A percentile compares a stretch with the other conserved stretches of the same genome.
Conservation (phyloP, 2,329 filamentous ascomycete genomes). For the Chalaropsis thielavioides region DNA sequence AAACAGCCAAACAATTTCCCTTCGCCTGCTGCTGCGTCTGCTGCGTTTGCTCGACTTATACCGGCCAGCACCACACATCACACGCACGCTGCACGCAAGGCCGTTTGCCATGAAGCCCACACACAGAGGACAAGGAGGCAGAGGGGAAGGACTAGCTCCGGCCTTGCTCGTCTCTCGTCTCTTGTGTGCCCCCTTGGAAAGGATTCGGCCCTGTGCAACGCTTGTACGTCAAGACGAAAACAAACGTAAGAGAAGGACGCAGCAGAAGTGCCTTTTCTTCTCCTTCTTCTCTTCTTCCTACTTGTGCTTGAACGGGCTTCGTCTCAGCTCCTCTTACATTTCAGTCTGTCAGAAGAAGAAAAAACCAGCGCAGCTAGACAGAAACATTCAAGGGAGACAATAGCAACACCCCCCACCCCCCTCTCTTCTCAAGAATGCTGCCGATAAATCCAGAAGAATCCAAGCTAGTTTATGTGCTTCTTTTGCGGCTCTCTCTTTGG, state of each 20-base stretch:
- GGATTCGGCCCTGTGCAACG: neutral
- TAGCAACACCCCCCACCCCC: neutral
- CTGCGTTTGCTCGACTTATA: too few species aligned
- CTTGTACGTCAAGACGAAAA: neutral
- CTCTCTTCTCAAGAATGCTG: neutral
- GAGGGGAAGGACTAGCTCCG: too few species aligned
- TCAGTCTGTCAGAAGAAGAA: neutral
- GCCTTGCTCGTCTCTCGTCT: neutral
- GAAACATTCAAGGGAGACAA: neutral
- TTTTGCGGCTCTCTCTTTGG: neutral
- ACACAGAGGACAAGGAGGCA: neutral
- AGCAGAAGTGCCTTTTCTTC: too few species aligned
- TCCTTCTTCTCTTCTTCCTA: too few species aligned
- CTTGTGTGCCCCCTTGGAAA: neutral
- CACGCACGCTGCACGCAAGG: neutral
- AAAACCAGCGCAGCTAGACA: neutral
- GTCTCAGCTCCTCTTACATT: neutral
- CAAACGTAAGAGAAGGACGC: too few species aligned
- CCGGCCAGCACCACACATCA: neutral
- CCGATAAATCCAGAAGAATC: neutral
- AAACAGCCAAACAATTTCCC: neutral
- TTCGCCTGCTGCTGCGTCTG: neutral
- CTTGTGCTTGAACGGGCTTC: too few species aligned
- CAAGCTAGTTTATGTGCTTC: neutral
- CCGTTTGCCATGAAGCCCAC: neutral